Evolutionary conservation across 73 alveolate genomes (phyloP).

Genomic region (Paramecium primaurelia): DNA sequence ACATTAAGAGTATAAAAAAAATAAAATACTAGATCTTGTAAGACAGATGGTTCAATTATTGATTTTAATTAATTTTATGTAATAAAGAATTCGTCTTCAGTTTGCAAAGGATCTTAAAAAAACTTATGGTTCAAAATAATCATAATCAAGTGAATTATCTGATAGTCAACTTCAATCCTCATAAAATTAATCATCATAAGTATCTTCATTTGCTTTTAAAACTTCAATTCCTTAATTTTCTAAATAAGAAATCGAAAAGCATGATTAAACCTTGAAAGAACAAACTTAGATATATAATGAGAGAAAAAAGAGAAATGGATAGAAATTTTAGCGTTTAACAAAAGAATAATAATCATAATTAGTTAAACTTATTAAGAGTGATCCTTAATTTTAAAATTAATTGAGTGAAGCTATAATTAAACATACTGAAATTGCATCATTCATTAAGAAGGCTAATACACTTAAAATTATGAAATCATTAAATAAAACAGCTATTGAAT

Average conservation of each 20-base stretch:
- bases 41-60: conserved; percentile 41
- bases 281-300: neutral
- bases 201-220: neutral
- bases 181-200: neutral
- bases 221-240: neutral
- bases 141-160: neutral
- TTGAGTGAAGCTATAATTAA: neutral
- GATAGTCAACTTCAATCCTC: neutral
- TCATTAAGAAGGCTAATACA: neutral
- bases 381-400: neutral
- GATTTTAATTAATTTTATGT: conserved; percentile 20
- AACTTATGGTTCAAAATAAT: neutral
- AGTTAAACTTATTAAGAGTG: neutral
- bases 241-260: neutral
- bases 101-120: neutral
- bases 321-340: neutral
- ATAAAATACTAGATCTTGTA: neutral
- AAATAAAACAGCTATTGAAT: neutral
- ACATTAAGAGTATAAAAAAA: neutral
- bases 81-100: neutral
- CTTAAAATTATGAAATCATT: neutral
- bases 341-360: neutral
- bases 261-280: neutral
- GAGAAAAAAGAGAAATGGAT: neutral
- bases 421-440: neutral